Evolutionary conservation across 805 yeast species (phyloP).

Genomic region (Ogataea pignaliae): DNA sequence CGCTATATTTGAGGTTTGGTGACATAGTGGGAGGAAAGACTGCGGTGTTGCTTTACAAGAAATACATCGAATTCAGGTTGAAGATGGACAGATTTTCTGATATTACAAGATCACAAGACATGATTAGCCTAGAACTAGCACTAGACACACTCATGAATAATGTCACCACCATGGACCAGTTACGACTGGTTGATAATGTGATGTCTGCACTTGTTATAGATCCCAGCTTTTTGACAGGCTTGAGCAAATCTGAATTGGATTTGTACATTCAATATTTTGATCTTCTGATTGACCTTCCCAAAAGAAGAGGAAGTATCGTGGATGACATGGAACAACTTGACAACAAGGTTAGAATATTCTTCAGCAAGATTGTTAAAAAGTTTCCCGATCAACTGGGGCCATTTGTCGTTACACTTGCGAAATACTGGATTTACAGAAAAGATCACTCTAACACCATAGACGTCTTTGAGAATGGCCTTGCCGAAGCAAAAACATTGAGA

Average conservation of each 20-base stretch:
- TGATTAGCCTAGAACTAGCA: no score
- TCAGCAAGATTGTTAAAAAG: slow-evolving; percentile 31
- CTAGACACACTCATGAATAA: no score
- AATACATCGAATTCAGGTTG: slow-evolving; percentile 27
- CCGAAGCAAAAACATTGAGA: slow-evolving; percentile 42
- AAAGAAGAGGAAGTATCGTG: background rate
- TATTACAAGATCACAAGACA: background rate
- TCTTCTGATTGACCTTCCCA: slow-evolving; percentile 24
- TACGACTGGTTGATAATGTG: slow-evolving; percentile 7
- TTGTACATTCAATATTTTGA: slow-evolving; percentile 45
- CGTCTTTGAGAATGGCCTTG: slow-evolving; percentile 45
- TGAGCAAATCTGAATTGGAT: slow-evolving; percentile 42
- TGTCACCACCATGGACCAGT: slow-evolving; percentile 23
- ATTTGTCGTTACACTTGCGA: slow-evolving; percentile 44
- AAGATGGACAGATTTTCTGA: slow-evolving; percentile 1
- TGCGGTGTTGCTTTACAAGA: slow-evolving; percentile 29
- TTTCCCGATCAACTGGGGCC: slow-evolving; percentile 60
- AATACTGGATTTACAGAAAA: slow-evolving; percentile 39
- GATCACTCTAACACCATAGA: slow-evolving; percentile 36
- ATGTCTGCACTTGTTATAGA: slow-evolving; percentile 23
- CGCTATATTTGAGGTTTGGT: slow-evolving; percentile 47
- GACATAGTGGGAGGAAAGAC: slow-evolving; percentile 38
- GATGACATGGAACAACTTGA: slow-evolving; percentile 2
- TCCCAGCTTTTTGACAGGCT: slow-evolving; percentile 30
- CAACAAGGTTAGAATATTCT: slow-evolving; percentile 16